A percentile compares a stretch with the other conserved stretches of the same genome.
These are phyloP conservation scores for Gracilaria domingensis DNA, from an alignment of 23 red algal species.

Conservation along the genomic window DNA sequence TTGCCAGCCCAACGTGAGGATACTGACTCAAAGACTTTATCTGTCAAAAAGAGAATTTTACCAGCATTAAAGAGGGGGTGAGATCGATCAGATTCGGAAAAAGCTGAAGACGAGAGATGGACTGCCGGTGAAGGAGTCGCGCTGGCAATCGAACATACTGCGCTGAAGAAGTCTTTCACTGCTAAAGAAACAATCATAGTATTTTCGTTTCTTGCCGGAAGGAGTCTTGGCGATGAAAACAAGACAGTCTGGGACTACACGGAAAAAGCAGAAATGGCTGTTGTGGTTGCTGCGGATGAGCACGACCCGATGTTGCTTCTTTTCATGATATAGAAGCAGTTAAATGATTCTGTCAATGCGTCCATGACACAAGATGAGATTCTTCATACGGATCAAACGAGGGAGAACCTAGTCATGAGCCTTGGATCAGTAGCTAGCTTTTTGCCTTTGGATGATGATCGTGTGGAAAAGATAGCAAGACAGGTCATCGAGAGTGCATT, in stretches of 20 bases:
- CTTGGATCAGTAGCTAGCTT: constrained; percentile 78
- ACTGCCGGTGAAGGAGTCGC: constrained; percentile 76
- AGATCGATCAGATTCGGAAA: constrained; percentile 23
- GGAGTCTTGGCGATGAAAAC: constrained; percentile 81
- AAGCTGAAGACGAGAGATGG: constrained; percentile 69
- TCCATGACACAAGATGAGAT: constrained; percentile 55
- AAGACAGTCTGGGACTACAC: constrained; percentile 71
- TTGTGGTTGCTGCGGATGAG: constrained; percentile 63
- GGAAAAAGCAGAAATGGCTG: constrained; percentile 66
- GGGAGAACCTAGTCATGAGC: constrained; percentile 87
- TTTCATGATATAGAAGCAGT: constrained; percentile 85
- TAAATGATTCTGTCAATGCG: constrained; percentile 18
- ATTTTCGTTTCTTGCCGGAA: constrained; percentile 82
- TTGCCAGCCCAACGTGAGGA: constrained; percentile 26
- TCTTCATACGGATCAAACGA: constrained; percentile 70
- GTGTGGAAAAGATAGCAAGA: constrained; percentile 65
- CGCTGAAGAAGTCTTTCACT: constrained; percentile 51
- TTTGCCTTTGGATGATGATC: constrained; percentile 60
- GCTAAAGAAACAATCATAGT: constrained; percentile 62
- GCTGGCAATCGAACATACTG: constrained; percentile 65
- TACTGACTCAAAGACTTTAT: neutral
- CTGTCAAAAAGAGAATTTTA: constrained; percentile 42
- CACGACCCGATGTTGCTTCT: constrained; percentile 62
- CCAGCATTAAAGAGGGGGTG: constrained; percentile 23
- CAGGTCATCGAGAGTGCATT: constrained; percentile 77